phyloP scores from a whole-genome alignment of 306 rosid genomes.

The Rubus idaeus region DNA sequence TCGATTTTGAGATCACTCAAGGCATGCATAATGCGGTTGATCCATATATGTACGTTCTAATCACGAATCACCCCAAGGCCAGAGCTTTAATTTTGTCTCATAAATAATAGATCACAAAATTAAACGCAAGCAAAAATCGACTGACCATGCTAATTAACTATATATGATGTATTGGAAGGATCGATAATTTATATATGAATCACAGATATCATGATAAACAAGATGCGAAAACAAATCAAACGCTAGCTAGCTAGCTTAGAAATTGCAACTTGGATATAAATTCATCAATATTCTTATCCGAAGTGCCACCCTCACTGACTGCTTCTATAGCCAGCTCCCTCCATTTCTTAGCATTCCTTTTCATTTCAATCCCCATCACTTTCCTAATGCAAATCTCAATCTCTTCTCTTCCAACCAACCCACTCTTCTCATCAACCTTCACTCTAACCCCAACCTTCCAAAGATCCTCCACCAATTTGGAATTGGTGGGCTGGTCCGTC shows the following conservation, averaged over 20 bases:
- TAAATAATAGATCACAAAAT: no score
- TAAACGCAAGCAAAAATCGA: no score
- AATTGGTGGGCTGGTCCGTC: conserved; percentile 55
- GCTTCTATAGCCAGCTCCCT: conserved; percentile 27
- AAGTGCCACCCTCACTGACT: conserved; percentile 42
- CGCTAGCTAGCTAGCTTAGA: not conserved
- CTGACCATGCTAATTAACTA: no score
- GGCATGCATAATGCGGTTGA: no score
- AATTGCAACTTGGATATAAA: conserved; percentile 27
- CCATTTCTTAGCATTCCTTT: conserved; percentile 42
- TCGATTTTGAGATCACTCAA: no score
- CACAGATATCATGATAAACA: no score
- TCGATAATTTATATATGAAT: no score
- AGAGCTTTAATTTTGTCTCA: no score
- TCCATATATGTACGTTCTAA: no score
- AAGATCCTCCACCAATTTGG: conserved; percentile 41
- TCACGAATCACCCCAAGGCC: no score
- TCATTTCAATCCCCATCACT: conserved; percentile 36
- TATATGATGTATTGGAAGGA: no score
- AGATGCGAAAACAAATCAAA: not conserved
- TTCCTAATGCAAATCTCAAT: conserved; percentile 33
- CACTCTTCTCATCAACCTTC: conserved; percentile 31
- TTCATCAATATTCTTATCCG: conserved; percentile 41
- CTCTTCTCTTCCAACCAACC: conserved; percentile 41
- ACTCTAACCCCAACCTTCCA: conserved; percentile 57